Evolutionary conservation across 169 alveolate genomes (phyloP).

Genomic region (Plasmodium vivax): DNA sequence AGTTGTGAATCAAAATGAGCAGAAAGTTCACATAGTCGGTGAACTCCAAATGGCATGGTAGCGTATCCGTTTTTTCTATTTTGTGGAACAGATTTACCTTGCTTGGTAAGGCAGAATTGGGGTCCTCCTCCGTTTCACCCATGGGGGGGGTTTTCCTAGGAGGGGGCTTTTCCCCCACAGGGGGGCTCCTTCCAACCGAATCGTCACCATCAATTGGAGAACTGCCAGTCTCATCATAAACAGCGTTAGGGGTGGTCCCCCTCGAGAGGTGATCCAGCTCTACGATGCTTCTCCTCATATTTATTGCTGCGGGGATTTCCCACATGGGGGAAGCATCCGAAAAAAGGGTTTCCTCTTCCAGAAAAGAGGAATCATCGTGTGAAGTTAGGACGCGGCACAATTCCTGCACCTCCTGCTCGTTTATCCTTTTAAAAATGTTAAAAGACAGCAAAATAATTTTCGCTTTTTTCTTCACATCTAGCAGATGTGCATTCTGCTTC

Average conservation of each 20-base stretch:
- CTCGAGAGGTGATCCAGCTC: neutral
- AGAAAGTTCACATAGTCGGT: conserved; percentile 20
- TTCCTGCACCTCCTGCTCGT: neutral
- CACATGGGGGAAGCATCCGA: neutral
- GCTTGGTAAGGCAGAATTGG: neutral
- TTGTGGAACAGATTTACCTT: neutral
- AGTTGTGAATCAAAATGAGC: conserved; percentile 6
- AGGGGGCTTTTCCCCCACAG: neutral
- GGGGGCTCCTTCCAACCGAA: neutral
- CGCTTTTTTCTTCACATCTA: conserved; percentile 19
- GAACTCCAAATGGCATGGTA: neutral
- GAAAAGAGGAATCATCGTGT: neutral
- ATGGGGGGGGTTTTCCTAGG: neutral
- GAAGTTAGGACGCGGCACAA: conserved; percentile 1
- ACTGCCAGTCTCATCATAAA: neutral
- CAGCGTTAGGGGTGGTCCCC: neutral
- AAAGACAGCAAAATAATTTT: conserved; percentile 21
- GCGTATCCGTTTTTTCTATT: conserved; percentile 21
- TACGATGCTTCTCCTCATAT: neutral
- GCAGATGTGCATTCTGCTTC: conserved; percentile 3
- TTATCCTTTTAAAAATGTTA: conserved; percentile 37
- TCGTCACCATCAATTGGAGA: neutral
- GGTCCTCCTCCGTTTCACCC: neutral
- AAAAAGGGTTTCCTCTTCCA: neutral
- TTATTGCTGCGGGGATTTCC: neutral